Evolutionary conservation across 768 basidiomycete species (phyloP), one percentile per base, ranked within the genome.

Genomic region (Trametes cingulata): DNA sequence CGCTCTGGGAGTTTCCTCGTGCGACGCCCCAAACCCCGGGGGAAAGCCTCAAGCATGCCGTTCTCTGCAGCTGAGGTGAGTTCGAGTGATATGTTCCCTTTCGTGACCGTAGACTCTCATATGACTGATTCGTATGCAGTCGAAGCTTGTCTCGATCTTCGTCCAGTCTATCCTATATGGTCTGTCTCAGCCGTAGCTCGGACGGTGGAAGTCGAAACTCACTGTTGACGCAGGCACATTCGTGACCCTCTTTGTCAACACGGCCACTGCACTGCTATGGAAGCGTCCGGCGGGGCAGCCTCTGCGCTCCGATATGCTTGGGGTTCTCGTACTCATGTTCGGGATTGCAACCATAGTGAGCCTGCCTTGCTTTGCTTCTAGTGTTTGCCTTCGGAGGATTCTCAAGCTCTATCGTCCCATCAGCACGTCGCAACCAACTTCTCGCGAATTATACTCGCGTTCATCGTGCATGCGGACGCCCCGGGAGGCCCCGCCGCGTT

Each of bases 391-490:
- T 33, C 35, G 72, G 43, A 13, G 8, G 13, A 42, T 35, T 20
- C 19, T 20, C 24, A 20, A 22, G 35, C 37, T 22, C 40, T 54
- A 45, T 40, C 24, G 49, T 35, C 5, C 45, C 37, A 15, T 15
- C 49, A 78, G 77, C 77, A 78, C 52, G 64, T 78, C 41, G 72
- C 63, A 2, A 69, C 75, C 25, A 74, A 77, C 57, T 73, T 71
- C 49, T 65, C 70, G 2, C 72, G 77, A 9, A 69, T 75, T n/a
- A 69, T 74, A 56, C 66, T 67, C 39, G 75, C 74, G 15, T 78
- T 78, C 63, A 65, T 76, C 53, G 60, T 62, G 20, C 67, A 60
- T 42, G 65, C 60, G 41, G 64, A 70, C 45, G 46, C 42, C n/a
- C 57, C 51, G 20, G 58, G 58, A 4, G 58, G 58, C 6, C 73